A percentile compares a stretch with the other conserved stretches of the same genome.
These are phyloP conservation scores for Fragaria iinumae DNA, from an alignment of 306 rosid genomes.

Conservation along the genomic window DNA sequence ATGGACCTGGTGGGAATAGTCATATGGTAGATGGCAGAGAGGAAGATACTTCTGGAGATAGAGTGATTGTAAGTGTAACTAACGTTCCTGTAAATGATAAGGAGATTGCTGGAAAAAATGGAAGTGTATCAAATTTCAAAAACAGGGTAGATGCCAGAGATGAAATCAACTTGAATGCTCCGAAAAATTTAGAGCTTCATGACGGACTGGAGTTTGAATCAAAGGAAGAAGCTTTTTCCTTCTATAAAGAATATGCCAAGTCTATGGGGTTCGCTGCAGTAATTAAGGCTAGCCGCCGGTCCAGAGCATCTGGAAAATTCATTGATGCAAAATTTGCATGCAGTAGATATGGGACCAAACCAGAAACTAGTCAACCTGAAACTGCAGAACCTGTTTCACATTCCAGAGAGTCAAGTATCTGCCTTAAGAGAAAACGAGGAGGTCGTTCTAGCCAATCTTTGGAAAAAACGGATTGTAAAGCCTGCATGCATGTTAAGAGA, in stretches of 20 bases:
- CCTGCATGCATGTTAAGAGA: conserved; percentile 50
- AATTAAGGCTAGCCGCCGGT: conserved; percentile 47
- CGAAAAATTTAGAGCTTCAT: conserved; percentile 28
- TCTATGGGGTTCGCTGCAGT: conserved; percentile 42
- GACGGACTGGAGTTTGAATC: conserved; percentile 50
- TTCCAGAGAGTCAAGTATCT: conserved; percentile 18
- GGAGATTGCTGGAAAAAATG: conserved; percentile 19
- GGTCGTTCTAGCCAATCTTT: conserved; percentile 38
- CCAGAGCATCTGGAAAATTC: conserved; percentile 47
- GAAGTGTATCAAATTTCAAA: background rate
- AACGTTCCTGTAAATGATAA: conserved; percentile 17
- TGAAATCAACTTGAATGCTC: conserved; percentile 30
- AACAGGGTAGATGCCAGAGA: conserved; percentile 22
- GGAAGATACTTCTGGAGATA: conserved; percentile 9
- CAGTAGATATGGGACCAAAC: conserved; percentile 44
- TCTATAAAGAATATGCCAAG: conserved; percentile 48
- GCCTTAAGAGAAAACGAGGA: conserved; percentile 43
- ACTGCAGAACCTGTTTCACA: conserved; percentile 22
- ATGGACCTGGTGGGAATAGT: conserved; percentile 18
- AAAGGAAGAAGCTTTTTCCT: conserved; percentile 45
- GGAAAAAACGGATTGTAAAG: conserved; percentile 48
- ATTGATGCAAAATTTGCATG: conserved; percentile 54
- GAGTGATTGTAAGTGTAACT: background rate
- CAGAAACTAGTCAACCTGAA: conserved; percentile 25
- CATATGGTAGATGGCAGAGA: conserved; percentile 16